phyloP scores from a whole-genome alignment of 2,329 filamentous ascomycete genomes.

The Pseudogymnoascus sp. region DNA sequence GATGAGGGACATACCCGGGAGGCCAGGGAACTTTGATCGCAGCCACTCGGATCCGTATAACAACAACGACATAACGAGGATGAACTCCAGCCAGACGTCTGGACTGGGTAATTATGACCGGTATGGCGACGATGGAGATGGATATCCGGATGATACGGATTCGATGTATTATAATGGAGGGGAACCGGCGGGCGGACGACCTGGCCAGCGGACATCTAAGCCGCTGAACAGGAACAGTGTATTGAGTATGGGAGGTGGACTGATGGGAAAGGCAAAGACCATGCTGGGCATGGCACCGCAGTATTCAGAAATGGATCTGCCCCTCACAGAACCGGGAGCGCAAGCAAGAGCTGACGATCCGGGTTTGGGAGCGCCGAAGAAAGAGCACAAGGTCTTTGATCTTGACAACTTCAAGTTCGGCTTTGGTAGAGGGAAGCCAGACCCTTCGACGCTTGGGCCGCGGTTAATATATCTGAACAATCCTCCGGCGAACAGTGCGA shows the following conservation, averaged over 20 bases:
- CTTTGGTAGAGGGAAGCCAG: slow-evolving; percentile 73
- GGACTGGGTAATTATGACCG: slow-evolving; percentile 81
- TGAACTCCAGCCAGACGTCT: slow-evolving; percentile 60
- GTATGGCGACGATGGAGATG: slow-evolving; percentile 82
- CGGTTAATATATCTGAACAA: slow-evolving; percentile 95
- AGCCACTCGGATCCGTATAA: slow-evolving; percentile 21
- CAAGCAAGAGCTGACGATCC: slow-evolving; percentile 37
- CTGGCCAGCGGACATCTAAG: slow-evolving; percentile 28
- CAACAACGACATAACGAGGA: slow-evolving; percentile 37
- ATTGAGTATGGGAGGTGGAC: slow-evolving; percentile 73
- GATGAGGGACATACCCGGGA: slow-evolving; percentile 34
- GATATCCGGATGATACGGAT: slow-evolving; percentile 68
- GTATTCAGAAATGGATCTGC: slow-evolving; percentile 98
- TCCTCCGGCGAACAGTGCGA: slow-evolving; percentile 76
- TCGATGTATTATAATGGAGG: slow-evolving; percentile 59
- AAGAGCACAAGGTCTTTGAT: slow-evolving; percentile 50
- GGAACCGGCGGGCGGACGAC: slow-evolving; percentile 34
- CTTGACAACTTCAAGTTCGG: slow-evolving; percentile 84
- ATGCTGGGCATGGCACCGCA: slow-evolving; percentile 77
- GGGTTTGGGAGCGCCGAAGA: slow-evolving; percentile 33
- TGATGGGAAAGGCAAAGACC: slow-evolving; percentile 81
- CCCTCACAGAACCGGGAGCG: slow-evolving; percentile 70
- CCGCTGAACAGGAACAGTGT: slow-evolving; percentile 82
- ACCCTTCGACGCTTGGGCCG: slow-evolving; percentile 85
- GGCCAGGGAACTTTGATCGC: slow-evolving; percentile 24